Percentiles rank a stretch among this genome's conserved stretches.
These are phyloP conservation scores for Blastobotrys mokoenaii DNA, from an alignment of 805 yeast species.

Conservation along the genomic window DNA sequence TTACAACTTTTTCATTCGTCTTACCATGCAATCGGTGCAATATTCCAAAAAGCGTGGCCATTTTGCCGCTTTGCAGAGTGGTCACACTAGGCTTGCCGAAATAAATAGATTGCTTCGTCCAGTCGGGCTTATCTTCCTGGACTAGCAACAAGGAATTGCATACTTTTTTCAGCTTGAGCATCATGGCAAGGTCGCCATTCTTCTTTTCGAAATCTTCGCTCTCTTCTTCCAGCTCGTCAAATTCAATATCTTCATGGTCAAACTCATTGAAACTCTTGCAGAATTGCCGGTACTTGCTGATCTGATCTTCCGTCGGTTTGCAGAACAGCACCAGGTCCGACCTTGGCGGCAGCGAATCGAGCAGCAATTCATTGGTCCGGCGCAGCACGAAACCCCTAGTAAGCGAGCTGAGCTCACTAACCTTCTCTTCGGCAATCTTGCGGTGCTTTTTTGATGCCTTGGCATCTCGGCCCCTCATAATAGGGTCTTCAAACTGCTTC, in stretches of 20 bases:
- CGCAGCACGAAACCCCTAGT: conserved; percentile 66
- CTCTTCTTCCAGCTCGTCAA: neutral
- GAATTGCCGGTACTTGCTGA: conserved; percentile 45
- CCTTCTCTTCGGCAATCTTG: conserved; percentile 49
- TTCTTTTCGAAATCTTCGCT: neutral
- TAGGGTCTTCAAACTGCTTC: conserved; percentile 57
- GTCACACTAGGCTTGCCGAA: conserved; percentile 16
- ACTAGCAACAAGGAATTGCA: conserved; percentile 75
- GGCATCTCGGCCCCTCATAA: conserved; percentile 58
- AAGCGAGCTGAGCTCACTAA: conserved; percentile 53
- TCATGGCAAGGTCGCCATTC: conserved; percentile 49
- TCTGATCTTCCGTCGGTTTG: conserved; percentile 61
- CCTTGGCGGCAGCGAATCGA: conserved; percentile 58
- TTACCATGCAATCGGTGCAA: conserved; percentile 38
- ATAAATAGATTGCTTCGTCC: no score
- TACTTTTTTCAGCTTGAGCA: conserved; percentile 66
- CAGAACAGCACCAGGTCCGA: conserved; percentile 72
- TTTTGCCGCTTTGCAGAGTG: conserved; percentile 43
- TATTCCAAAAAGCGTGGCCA: conserved; percentile 49
- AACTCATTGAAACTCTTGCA: conserved; percentile 30
- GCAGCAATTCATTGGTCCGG: conserved; percentile 51
- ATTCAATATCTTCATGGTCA: conserved; percentile 9
- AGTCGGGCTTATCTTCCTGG: conserved; percentile 31
- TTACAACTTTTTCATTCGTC: conserved; percentile 65
- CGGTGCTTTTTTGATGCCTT: conserved; percentile 43